Base-by-base conservation (phyloP, 495 filamentous ascomycete species). In the Penicillium parvum region DNA sequence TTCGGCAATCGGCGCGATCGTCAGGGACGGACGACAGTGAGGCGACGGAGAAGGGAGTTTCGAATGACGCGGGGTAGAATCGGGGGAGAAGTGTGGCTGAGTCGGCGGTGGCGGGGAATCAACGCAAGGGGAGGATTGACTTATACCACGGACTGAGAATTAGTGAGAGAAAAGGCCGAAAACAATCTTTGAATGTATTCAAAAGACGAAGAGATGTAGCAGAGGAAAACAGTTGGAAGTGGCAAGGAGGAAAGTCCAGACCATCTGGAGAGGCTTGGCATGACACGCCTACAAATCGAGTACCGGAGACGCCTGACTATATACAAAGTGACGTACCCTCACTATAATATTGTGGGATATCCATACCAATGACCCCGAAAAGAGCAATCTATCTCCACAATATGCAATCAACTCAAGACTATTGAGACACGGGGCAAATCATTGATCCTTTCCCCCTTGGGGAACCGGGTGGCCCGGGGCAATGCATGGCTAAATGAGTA, bases 41-140 rank as follows among this genome's bases (percentile, higher is more conserved):
- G 26, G 28, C 32, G 30, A 34, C 16, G 16, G 25, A 25, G 21
- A 32, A 47, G 29, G 8, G 28, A 25, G 40, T 30, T 16, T 25
- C 27, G 22, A n/a, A n/a, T 37, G 57, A 50, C 53, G 56, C 50
- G 58, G 51, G 55, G 51, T 58, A 52, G 41, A 41, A 46, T 46
- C 48, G 43, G 55, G 52, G 28, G 41, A 41, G 27, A 49, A 35
- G 42, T 57, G 57, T 61, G 54, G 57, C 55, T 55, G 44, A 50
- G 48, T 39, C 34, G n/a, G 42, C 34, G 37, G 39, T 29, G 44
- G 33, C 34, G 50, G 40, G n/a, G 15, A 33, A 12, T 44, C 22
- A 15, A 30, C n/a, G 28, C 12, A 30, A 30, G 28, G 28, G 28
- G 16, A n/a, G n/a, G n/a, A n/a, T n/a, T n/a, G n/a, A n/a, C n/a